Evolutionary conservation across 2,329 filamentous ascomycete genomes (phyloP), one percentile per base, ranked within the genome.

Genomic region (Coleophoma crateriformis): DNA sequence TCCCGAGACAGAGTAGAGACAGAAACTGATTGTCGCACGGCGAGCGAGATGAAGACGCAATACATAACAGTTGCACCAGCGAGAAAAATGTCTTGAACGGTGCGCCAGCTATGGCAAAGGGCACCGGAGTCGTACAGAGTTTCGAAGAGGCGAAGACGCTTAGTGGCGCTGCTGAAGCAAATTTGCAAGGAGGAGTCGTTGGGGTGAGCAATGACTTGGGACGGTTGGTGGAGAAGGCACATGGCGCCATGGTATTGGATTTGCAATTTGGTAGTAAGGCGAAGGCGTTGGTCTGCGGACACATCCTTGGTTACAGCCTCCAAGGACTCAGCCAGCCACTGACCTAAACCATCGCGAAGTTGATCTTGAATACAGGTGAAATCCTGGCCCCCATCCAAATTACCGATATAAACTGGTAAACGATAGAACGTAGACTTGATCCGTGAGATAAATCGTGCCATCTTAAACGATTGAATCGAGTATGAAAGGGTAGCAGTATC

Each of bases 61-160:
- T 69, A 70, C 2, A 71, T 62, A 7, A 71, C 60, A 0, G 66
- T 70, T 3, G 67, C 66, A 0, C 68, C 67, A 0, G 68, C 64
- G 0, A 66, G 60, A 44, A 69, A 70, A 7, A 70, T 64, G 7
- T 64, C 66, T 35, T 70, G 68, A 1, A 71, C 66, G 7, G 64
- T 65, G 13, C 66, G 55, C 68, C 68, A 71, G 34, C 55, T 53
- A 55, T 67, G 56, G 54, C 56, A 63, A 13, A 68, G 54, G 10
- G 57, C 56, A 5, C 67, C 62, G 6, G 61, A 43, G 35, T 64
- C 58, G 45, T 66, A 59, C 2, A 69, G 49, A 1, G 52, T 39
- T 38, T 68, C 62, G 34, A 69, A 70, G 2, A 63, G 59, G 5
- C 62, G 64, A 47, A 62, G 47, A 1, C 62, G 56, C 19, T 54